These are phyloP conservation scores for Penicillium paneum DNA, from an alignment of 2,329 filamentous ascomycete species.

Conservation along the genomic window DNA sequence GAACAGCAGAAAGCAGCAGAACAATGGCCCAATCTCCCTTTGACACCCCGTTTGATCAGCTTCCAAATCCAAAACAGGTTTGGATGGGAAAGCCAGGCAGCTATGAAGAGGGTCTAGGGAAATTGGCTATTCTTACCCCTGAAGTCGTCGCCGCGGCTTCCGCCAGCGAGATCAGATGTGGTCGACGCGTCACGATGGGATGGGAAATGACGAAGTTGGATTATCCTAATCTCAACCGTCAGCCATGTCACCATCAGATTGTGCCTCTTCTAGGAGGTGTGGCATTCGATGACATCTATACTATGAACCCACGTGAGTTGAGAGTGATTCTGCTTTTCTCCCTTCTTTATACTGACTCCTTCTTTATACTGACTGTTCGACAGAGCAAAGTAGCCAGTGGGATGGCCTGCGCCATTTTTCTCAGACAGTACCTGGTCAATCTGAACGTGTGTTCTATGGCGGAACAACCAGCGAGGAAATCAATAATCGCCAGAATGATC, in stretches of 20 bases:
- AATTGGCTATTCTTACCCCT: constrained; percentile 52
- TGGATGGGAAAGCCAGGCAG: constrained; percentile 49
- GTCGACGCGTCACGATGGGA: constrained; percentile 51
- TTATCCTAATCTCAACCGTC: constrained; percentile 53
- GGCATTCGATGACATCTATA: constrained; percentile 52
- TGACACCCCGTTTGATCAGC: constrained; percentile 43
- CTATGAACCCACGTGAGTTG: constrained; percentile 48
- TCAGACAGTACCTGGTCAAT: constrained; percentile 37
- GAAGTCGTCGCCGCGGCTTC: constrained; percentile 51
- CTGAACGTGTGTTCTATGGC: constrained; percentile 49
- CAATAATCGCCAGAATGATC: constrained; percentile 41
- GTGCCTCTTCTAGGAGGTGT: constrained; percentile 48
- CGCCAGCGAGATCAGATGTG: constrained; percentile 50
- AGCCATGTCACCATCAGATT: constrained; percentile 51
- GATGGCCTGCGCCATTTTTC: constrained; percentile 53
- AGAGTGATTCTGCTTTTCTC: neutral
- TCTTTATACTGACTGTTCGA: neutral
- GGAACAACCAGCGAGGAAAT: constrained; percentile 49
- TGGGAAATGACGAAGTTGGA: constrained; percentile 58
- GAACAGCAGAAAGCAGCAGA: neutral
- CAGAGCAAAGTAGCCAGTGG: constrained; percentile 52
- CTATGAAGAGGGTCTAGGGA: constrained; percentile 53
- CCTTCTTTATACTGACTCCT: neutral
- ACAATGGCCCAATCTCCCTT: constrained; percentile 20
- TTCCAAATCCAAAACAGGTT: constrained; percentile 49